Conservation (phyloP, 805 yeast genomes). For the Kregervanrija fluxuum region DNA sequence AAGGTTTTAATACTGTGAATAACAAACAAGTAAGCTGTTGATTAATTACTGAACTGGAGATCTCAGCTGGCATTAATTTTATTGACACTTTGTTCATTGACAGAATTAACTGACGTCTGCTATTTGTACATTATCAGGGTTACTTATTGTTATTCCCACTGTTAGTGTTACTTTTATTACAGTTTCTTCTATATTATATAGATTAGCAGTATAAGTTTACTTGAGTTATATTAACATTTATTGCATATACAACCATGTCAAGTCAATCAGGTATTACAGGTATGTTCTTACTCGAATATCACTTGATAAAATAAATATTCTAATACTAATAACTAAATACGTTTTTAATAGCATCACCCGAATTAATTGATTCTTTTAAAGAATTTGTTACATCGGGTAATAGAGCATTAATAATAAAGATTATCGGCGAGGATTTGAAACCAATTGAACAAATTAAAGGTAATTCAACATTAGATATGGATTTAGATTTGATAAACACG, state of each 20-base stretch:
- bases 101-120: no score
- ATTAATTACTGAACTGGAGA: no score
- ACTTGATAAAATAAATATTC: conserved; percentile 13
- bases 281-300: conserved; percentile 20
- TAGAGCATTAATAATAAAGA: conserved; percentile 24
- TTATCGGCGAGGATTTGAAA: conserved; percentile 14
- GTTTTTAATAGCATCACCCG: conserved; percentile 30
- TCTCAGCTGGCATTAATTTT: no score
- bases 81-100: no score
- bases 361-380: conserved; percentile 40
- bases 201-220: not conserved
- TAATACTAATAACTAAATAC: conserved; percentile 1
- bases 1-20: no score
- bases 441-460: not conserved
- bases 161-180: not conserved
- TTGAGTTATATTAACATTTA: conserved; percentile 1
- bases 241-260: conserved; percentile 37
- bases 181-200: not conserved
- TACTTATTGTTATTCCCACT: no score
- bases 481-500: conserved; percentile 2
- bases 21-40: no score
- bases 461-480: not conserved
- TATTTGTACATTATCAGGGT: no score
- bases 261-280: conserved; percentile 55
- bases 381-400: conserved; percentile 27